Conservation (phyloP, 2,329 filamentous ascomycete species). For the Paecilomyces sp. region DNA sequence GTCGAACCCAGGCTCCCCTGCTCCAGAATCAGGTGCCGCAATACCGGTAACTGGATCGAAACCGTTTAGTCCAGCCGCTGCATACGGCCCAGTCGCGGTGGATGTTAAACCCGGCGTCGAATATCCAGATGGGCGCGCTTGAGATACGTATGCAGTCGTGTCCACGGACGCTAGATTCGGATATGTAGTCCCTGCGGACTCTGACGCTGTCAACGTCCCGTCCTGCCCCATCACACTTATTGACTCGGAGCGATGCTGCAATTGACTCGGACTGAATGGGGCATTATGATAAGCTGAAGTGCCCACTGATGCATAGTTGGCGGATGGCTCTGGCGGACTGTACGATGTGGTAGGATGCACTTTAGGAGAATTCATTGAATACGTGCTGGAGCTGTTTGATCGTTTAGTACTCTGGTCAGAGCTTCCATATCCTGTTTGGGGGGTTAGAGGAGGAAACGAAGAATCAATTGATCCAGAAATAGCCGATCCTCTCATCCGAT, state of each 20-base stretch:
- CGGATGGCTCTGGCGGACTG: constrained; percentile 16
- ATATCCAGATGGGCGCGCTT: constrained; percentile 11
- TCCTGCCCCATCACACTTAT: neutral
- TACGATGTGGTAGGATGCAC: constrained; percentile 19
- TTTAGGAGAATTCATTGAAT: constrained; percentile 20
- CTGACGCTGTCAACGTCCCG: constrained; percentile 5
- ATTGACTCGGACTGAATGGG: constrained; percentile 10
- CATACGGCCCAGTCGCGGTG: constrained; percentile 17
- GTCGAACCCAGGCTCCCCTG: constrained; percentile 24
- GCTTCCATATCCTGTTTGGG: constrained; percentile 14
- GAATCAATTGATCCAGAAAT: constrained; percentile 23
- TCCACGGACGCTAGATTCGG: constrained; percentile 8
- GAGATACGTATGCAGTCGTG: constrained; percentile 10
- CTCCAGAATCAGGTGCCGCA: constrained; percentile 14
- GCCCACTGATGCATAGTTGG: constrained; percentile 9
- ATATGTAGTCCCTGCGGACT: constrained; percentile 12
- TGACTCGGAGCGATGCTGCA: constrained; percentile 9
- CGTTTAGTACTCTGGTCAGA: constrained; percentile 19
- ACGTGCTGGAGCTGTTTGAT: constrained; percentile 19
- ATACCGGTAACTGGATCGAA: constrained; percentile 17
- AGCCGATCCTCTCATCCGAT: neutral
- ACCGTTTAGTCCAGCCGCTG: constrained; percentile 16
- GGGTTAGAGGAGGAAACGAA: constrained; percentile 18
- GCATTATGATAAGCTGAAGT: constrained; percentile 5
- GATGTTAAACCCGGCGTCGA: constrained; percentile 13